Percentiles rank a stretch among this genome's conserved stretches.
Evolutionary conservation across 768 basidiomycete genomes (phyloP).

Genomic region (Suillus ampliporus): DNA sequence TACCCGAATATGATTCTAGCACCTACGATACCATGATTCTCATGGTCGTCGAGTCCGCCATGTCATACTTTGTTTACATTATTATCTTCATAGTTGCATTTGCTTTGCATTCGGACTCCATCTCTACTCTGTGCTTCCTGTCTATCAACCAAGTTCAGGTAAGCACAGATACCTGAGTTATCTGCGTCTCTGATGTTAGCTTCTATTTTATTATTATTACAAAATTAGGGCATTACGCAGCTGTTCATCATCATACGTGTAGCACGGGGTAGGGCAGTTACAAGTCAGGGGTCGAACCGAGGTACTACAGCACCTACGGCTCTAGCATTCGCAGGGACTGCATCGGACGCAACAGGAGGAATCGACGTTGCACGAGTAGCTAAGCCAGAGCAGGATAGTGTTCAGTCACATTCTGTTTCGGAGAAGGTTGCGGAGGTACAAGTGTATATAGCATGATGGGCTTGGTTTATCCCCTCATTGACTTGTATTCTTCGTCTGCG

Average conservation of each 20-base stretch:
- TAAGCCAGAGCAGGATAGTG: background rate
- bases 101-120: background rate
- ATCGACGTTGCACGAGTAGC: background rate
- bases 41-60: slow-evolving; percentile 1
- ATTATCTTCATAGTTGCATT: background rate
- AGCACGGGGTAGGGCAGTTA: background rate
- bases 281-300: background rate
- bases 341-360: background rate
- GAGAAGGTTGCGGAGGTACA: background rate
- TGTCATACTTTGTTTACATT: background rate
- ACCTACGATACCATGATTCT: background rate
- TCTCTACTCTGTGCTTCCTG: background rate
- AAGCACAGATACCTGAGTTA: background rate
- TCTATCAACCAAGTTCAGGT: background rate
- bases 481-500: background rate
- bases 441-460: background rate
- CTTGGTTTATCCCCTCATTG: background rate
- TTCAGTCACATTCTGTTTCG: background rate
- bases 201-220: background rate
- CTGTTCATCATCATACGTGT: slow-evolving; percentile 7
- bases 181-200: background rate
- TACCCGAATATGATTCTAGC: background rate
- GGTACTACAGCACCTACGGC: background rate
- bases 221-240: background rate
- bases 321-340: background rate